Evolutionary conservation across 2,329 filamentous ascomycete genomes (phyloP), one percentile per base, ranked within the genome.

Genomic region (Neurospora sp.): DNA sequence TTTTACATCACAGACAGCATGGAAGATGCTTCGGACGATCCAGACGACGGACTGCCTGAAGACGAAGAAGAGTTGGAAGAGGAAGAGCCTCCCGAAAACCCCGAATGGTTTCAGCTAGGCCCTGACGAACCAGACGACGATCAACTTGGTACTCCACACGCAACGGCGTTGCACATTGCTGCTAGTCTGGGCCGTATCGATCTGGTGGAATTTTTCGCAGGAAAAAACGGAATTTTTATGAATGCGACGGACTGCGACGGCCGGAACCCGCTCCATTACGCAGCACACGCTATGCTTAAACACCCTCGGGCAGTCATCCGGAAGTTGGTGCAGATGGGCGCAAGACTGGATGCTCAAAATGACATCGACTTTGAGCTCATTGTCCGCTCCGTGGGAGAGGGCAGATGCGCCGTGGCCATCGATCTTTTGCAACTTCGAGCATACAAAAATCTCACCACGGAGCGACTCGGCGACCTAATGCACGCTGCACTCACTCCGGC

Each of bases 381-480:
- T 41, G 15, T 41, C 39, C 39, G 39, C 1, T 41, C 6, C 15
- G 39, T 41, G 15, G 39, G 1, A 41, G 39, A 17, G 1, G 39
- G 39, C 12, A 41, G 39, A 41, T 41, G 39, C 0, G 39, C 39
- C 39, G 39, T 41, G 15, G 39, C 39, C 0, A 1, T 41, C 15
- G 39, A 41, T 46, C 41, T 46, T 6, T 11, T 46, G 0, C 41
- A 46, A 1, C 41, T 46, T 19, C 41, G 8, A 19, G 41, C n/a
- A 0, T 46, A 46, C n/a, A 19, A 1, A 11, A 11, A 19, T 1
- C 0, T 46, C 41, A 19, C 0, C 8, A 19, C 8, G 4, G n/a
- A 46, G 41, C 1, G 1, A 19, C 41, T 46, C 4, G 2, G 8
- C 41, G 3, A 46, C 4, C n/a, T 46, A 0, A 1, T 46, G 5